Conservation (phyloP, 2,329 filamentous ascomycete species). For the Colletotrichum sp. region DNA sequence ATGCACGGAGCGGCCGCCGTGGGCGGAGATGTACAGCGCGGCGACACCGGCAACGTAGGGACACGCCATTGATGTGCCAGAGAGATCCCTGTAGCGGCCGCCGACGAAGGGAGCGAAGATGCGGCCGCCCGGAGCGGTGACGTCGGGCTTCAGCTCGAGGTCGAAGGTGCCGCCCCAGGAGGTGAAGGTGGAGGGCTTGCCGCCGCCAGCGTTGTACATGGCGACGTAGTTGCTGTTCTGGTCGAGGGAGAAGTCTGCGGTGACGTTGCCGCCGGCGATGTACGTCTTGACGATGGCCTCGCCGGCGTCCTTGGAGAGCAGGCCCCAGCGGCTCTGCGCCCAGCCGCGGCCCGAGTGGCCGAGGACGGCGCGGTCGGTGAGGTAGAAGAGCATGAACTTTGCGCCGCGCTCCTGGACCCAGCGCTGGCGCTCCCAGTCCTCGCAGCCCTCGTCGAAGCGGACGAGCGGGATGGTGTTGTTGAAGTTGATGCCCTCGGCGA, state of each 20-base stretch:
- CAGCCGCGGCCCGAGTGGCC: conserved; percentile 4
- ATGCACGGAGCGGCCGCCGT: conserved; percentile 44
- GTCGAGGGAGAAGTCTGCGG: conserved; percentile 27
- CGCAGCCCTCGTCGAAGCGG: conserved; percentile 11
- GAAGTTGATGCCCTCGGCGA: conserved; percentile 14
- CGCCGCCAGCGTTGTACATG: conserved; percentile 30
- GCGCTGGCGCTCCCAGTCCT: conserved; percentile 25
- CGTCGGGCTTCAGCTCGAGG: conserved; percentile 54
- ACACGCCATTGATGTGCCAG: conserved; percentile 62
- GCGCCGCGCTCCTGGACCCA: conserved; percentile 34
- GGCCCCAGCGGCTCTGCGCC: conserved; percentile 12
- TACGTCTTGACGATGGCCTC: conserved; percentile 33
- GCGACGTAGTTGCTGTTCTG: conserved; percentile 5
- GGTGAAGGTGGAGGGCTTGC: conserved; percentile 46
- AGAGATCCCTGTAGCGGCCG: conserved; percentile 48
- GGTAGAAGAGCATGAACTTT: conserved; percentile 36
- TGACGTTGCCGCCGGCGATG: conserved; percentile 33
- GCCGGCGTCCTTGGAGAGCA: conserved; percentile 25
- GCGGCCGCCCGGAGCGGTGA: conserved; percentile 52
- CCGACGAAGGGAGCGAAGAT: conserved; percentile 55
- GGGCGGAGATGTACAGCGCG: conserved; percentile 46
- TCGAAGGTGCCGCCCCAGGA: conserved; percentile 49
- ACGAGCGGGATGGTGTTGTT: conserved; percentile 11
- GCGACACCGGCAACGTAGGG: conserved; percentile 58
- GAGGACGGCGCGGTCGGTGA: conserved; percentile 26